A percentile compares a stretch with the other conserved stretches of the same genome.
phyloP scores from a whole-genome alignment of 305 asterid genomes.

The Rubia tinctorum region DNA sequence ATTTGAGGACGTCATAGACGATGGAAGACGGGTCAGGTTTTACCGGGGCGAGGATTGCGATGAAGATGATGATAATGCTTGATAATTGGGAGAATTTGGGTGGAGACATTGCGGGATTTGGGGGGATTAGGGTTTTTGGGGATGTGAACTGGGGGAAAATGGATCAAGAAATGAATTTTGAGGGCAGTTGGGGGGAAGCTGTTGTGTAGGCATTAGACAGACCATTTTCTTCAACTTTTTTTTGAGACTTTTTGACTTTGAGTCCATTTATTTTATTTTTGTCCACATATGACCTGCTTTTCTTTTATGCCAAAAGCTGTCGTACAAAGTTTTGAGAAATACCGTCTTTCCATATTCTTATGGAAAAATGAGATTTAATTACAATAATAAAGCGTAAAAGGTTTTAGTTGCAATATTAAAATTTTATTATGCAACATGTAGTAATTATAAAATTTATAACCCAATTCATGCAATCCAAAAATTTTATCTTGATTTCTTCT shows the following conservation, averaged over 20 bases:
- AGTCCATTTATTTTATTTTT: not conserved
- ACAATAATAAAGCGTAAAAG: too few species aligned
- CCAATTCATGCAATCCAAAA: too few species aligned
- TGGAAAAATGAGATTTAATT: too few species aligned
- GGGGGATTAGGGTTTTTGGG: slow-evolving; percentile 15
- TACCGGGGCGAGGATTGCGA: not conserved
- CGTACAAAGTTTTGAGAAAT: too few species aligned
- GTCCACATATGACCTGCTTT: slow-evolving; percentile 7
- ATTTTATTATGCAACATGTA: too few species aligned
- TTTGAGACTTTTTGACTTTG: not conserved
- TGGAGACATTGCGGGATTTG: not conserved
- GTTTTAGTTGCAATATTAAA: too few species aligned
- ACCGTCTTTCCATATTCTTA: too few species aligned
- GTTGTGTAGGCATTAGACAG: not conserved
- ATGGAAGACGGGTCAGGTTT: slow-evolving; percentile 28
- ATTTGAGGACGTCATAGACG: slow-evolving; percentile 47
- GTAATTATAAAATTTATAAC: too few species aligned
- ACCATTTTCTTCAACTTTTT: not conserved
- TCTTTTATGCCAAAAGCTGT: not conserved
- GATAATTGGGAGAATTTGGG: not conserved
- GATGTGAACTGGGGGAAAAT: slow-evolving; percentile 1
- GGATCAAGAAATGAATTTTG: not conserved
- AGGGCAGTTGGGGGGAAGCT: not conserved
- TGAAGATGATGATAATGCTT: not conserved
- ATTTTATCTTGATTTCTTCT: too few species aligned